Base-by-base conservation (phyloP, 306 rosid species). In the Cotoneaster glaucophyllus region DNA sequence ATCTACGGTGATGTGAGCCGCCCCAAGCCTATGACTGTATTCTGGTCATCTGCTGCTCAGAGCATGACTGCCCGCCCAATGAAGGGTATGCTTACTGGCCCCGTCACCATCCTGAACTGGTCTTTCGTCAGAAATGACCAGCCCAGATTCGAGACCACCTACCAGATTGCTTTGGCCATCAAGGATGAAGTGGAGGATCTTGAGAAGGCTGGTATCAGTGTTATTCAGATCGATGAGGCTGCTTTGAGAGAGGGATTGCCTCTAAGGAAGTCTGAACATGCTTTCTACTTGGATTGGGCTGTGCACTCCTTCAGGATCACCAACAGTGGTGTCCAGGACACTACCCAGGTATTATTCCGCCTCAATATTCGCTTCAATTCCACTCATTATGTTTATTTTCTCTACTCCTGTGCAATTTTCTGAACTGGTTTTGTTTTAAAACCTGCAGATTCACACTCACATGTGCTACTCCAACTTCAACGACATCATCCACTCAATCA, bases 81-180 rank as follows among this genome's bases (percentile, higher is more conserved):
- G 98, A 93, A 93, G 91, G 98, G 98, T 81, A 93, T 93, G 98
- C 98, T 93, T 85, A 93, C 98, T 0, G 98, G 98, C 79, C 98
- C 98, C 6, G 98, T 93, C 63, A 93, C 98, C 85, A 93, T 93
- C 82, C 96, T 93, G 69, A 93, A 93, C 92, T 93, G 97, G 97
- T 93, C 97, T 57, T 93, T 93, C 29, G 97, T 93, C 25, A 82
- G 98, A 67, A 88, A 87, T 50, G 98, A 93, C 71, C 98, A 93
- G 73, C 98, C 96, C 86, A 90, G 98, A 80, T 87, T 82, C 10
- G 96, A 93, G 81, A 93, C 97, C 56, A 74, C 84, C 93, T 93
- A 88, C 54, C 97, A 93, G 84, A 90, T 93, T 75, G 97, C 97
- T 65, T 85, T 93, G 92, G 92, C 97, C 44, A 93, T 93, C 74